phyloP scores from a whole-genome alignment of 306 rosid genomes.

The Castanea sativa region DNA sequence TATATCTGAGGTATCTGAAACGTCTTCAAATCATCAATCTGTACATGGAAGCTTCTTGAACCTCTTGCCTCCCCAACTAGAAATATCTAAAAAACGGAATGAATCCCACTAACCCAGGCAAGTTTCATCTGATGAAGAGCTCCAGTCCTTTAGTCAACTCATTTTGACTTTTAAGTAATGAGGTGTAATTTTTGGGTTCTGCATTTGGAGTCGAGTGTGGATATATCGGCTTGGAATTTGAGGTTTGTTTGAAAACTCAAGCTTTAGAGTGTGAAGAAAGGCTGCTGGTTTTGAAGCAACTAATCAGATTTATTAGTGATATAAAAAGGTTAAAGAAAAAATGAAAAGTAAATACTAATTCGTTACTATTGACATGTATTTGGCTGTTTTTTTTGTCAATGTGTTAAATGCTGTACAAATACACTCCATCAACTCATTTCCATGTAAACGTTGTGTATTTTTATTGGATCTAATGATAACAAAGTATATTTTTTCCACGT shows the following conservation, averaged over 20 bases:
- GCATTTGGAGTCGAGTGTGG: slow-evolving; percentile 5
- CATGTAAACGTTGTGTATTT: background rate
- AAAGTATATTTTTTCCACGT: too few species aligned
- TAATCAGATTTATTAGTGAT: slow-evolving; percentile 17
- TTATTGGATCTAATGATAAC: background rate
- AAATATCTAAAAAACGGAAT: slow-evolving; percentile 32
- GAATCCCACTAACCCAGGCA: slow-evolving; percentile 41
- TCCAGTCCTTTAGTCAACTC: slow-evolving; percentile 22
- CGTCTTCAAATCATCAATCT: slow-evolving; percentile 30
- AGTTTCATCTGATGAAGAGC: slow-evolving; percentile 26
- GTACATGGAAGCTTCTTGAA: slow-evolving; percentile 75
- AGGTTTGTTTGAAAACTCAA: slow-evolving; percentile 7
- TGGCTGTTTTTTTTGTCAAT: slow-evolving; percentile 18
- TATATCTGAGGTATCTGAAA: slow-evolving; percentile 40
- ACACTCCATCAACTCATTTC: slow-evolving; percentile 13
- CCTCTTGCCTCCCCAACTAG: slow-evolving; percentile 63
- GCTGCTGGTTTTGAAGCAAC: slow-evolving; percentile 23
- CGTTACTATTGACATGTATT: slow-evolving; percentile 33
- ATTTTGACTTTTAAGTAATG: slow-evolving; percentile 16
- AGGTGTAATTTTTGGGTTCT: slow-evolving; percentile 17
- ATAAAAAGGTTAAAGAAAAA: background rate
- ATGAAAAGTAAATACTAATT: slow-evolving; percentile 11
- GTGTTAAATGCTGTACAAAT: slow-evolving; percentile 33
- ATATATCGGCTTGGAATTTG: slow-evolving; percentile 20
- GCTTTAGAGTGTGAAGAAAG: slow-evolving; percentile 29